Evolutionary conservation across 495 filamentous ascomycete species (phyloP).

Genomic region (Talaromyces adpressus): DNA sequence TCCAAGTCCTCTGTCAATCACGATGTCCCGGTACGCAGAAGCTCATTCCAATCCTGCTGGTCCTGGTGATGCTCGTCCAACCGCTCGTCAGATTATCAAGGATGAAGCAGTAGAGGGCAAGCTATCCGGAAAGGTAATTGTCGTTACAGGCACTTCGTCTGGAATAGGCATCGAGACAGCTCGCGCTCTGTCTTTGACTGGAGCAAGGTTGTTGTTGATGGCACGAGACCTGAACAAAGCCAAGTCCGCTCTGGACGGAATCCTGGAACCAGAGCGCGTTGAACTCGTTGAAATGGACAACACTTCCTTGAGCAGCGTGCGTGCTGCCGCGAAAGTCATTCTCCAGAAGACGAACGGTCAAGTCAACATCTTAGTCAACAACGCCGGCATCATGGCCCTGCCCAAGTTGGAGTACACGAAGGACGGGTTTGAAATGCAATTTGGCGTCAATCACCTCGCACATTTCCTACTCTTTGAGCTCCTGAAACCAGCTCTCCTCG

Average conservation of each 20-base stretch:
- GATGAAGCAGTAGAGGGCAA: conserved; percentile 36
- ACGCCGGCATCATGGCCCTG: conserved; percentile 32
- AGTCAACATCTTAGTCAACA: conserved; percentile 35
- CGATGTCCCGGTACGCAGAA: conserved; percentile 28
- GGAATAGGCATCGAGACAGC: conserved; percentile 48
- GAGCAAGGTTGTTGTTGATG: conserved; percentile 37
- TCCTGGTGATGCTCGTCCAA: conserved; percentile 45
- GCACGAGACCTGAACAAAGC: conserved; percentile 32
- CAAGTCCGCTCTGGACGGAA: conserved; percentile 15
- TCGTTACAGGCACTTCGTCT: conserved; percentile 41
- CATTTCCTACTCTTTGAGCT: conserved; percentile 41
- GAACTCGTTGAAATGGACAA: conserved; percentile 32
- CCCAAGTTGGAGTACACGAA: conserved; percentile 25
- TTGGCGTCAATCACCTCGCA: conserved; percentile 34
- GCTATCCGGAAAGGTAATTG: conserved; percentile 32
- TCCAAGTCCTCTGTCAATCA: conserved; percentile 5
- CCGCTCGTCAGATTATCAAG: conserved; percentile 42
- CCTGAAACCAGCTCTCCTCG: conserved; percentile 29
- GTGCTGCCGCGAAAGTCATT: conserved; percentile 28
- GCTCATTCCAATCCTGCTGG: conserved; percentile 30
- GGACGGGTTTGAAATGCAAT: conserved; percentile 33
- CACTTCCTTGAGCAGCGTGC: conserved; percentile 28
- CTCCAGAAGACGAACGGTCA: conserved; percentile 24
- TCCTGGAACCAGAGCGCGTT: conserved; percentile 6
- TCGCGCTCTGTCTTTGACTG: conserved; percentile 36